Evolutionary conservation across 163 green algal genomes (phyloP), one percentile per base, ranked within the genome.

Genomic region (Scenedesmus sp.): DNA sequence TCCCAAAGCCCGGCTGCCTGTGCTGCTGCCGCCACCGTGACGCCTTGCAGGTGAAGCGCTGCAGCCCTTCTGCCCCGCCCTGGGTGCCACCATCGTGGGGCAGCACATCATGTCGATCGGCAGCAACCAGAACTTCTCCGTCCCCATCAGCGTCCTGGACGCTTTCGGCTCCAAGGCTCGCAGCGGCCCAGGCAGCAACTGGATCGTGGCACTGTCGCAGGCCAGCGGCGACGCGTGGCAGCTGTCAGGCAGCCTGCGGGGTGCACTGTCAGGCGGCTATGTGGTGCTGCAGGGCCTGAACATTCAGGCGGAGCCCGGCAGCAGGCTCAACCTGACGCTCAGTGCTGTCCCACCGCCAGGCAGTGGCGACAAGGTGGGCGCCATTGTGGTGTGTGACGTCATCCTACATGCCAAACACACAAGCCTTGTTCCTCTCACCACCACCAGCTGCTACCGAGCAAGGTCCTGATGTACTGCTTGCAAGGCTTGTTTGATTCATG

Each of bases 111-210:
- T 70, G 43, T 37, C 26, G 37, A 43, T 89, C 0, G 84, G 70
- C 59, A 68, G 37, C 56, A 37, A 44, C 59, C 84, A 89, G 84
- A 46, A 40, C 46, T 89, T 89, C 42, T 49, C 56, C 40, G 43
- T 89, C 35, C 84, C 84, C 0, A 42, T 89, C 26, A 40, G 35
- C 65, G 46, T 82, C 6, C 40, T 89, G 65, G 84, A 89, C 44
- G 65, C 37, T 0, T 89, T 89, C 72, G 84, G 70, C 42, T 89
- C 84, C 30, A 16, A 53, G 12, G 84, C 51, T 1, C 44, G 43
- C 15, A 53, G 30, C 18, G 84, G 84, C 35, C 84, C 84, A 2
- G 80, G 80, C 80, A 68, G 43, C 44, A 30, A 72, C 59, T 72
- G 59, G 59, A 72, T 72, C 59, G 59, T 72, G 22, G 59, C 59